Base-by-base conservation (phyloP, 129 eudicot species). In the Logfia minima region DNA sequence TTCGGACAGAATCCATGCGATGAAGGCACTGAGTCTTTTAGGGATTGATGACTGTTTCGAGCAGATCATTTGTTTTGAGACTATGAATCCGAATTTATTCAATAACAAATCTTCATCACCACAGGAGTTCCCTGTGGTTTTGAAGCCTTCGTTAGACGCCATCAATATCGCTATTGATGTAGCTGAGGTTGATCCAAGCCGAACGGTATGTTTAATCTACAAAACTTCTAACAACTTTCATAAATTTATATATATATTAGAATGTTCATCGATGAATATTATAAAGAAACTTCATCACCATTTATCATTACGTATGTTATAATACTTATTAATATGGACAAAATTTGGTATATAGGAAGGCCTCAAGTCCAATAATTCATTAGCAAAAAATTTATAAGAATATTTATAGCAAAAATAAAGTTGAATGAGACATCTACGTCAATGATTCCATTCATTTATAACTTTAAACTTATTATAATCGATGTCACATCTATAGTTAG, bases 131-230 rank as follows among this genome's bases (percentile, higher is more conserved):
- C 97, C 98, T 0, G 92, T 94, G 14, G 81, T 94, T 59, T 71
- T 94, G 75, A 94, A 94, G 74, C 98, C 98, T 32, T 91, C 98
- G 8, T 68, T 83, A 29, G 93, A 90, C 10, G 97, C 98, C 58
- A 66, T 94, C 39, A 81, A 84, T 41, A 91, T 94, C 71, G 98
- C 96, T 53, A 76, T 91, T 3, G 82, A 85, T 22, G 89, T 41
- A 4, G 93, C 93, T 1, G 83, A 82, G 65, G 88, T 94, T 43
- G 91, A 89, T 78, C 96, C 98, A 34, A 86, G 63, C 69, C 97
- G 87, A 17, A 91, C 98, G 90, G 98, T 94, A 94, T 39, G 71
- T 9, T 51, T 37, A 5, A 52, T 18, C 7, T 6, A 2, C 58
- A 13, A 0, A 3, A 1, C 19, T 11, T 62, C 19, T 13, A 63